These are phyloP conservation scores for Lolium multiflorum DNA, from an alignment of 176 grass and related monocot species.

Conservation along the genomic window DNA sequence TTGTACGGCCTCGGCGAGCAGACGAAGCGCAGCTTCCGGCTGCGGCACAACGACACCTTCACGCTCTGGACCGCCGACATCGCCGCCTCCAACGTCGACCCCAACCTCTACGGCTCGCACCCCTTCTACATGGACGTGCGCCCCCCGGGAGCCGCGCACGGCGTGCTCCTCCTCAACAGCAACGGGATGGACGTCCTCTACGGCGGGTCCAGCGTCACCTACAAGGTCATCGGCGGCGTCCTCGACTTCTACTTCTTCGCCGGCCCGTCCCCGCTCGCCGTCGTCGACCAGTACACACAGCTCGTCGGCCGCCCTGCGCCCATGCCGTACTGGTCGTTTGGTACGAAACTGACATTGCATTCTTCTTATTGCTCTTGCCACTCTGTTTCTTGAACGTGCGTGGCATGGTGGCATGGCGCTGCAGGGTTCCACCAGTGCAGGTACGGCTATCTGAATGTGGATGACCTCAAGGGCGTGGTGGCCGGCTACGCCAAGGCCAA, in stretches of 20 bases:
- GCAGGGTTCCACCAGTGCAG: conserved; percentile 90
- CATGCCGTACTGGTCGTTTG: conserved; percentile 95
- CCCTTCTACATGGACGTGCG: conserved; percentile 94
- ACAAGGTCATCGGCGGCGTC: conserved; percentile 93
- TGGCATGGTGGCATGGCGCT: neutral
- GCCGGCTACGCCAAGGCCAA: conserved; percentile 71
- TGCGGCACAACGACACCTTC: conserved; percentile 63
- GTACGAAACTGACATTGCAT: conserved; percentile 20
- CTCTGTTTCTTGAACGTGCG: neutral
- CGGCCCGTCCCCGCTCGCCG: conserved; percentile 59
- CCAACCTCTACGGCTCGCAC: conserved; percentile 88
- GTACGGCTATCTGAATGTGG: conserved; percentile 72
- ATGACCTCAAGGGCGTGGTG: conserved; percentile 71
- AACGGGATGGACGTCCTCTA: conserved; percentile 90
- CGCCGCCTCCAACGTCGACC: neutral
- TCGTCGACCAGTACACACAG: conserved; percentile 89
- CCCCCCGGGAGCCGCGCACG: conserved; percentile 51
- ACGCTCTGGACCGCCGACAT: conserved; percentile 91
- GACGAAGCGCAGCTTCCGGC: conserved; percentile 71
- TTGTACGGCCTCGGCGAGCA: conserved; percentile 92
- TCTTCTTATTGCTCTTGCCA: neutral
- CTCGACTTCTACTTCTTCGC: conserved; percentile 93
- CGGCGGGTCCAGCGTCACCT: conserved; percentile 68
- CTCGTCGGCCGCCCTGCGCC: conserved; percentile 73
- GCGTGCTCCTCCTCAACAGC: conserved; percentile 87